These are phyloP conservation scores for Friedmanniomyces endolithicus DNA, from an alignment of 495 filamentous ascomycete species.

Conservation along the genomic window DNA sequence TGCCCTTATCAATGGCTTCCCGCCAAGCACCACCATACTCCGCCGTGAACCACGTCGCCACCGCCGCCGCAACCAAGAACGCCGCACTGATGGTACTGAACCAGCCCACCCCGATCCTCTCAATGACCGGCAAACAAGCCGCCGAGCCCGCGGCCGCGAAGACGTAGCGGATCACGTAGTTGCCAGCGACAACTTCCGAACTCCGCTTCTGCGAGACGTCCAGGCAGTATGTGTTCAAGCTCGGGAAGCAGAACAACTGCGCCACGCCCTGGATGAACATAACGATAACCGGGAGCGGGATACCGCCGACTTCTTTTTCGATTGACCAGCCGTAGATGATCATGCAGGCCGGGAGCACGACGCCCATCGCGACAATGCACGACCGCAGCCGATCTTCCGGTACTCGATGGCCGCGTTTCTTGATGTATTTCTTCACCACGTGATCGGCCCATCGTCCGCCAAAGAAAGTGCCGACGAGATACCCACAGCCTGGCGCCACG, in stretches of 20 bases:
- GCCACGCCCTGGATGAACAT: slow-evolving; percentile 63
- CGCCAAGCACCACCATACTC: slow-evolving; percentile 45
- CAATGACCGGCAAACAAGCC: slow-evolving; percentile 51
- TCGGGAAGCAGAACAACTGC: slow-evolving; percentile 62
- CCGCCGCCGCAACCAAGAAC: slow-evolving; percentile 41
- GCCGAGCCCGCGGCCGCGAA: slow-evolving; percentile 55
- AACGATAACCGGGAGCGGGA: slow-evolving; percentile 53
- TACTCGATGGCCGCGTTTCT: slow-evolving; percentile 36
- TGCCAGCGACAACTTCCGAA: slow-evolving; percentile 59
- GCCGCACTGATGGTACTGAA: slow-evolving; percentile 33
- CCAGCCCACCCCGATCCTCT: slow-evolving; percentile 56
- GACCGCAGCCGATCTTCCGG: slow-evolving; percentile 58
- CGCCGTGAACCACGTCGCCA: slow-evolving; percentile 37
- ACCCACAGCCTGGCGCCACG: slow-evolving; percentile 59
- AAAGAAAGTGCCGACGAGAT: slow-evolving; percentile 55
- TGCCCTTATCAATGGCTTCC: slow-evolving; percentile 32
- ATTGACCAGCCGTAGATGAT: slow-evolving; percentile 63
- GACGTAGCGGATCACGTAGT: slow-evolving; percentile 58
- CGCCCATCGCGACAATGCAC: slow-evolving; percentile 46
- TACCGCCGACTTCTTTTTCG: slow-evolving; percentile 51
- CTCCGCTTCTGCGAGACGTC: slow-evolving; percentile 58
- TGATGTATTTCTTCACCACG: slow-evolving; percentile 50
- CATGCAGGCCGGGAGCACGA: slow-evolving; percentile 51
- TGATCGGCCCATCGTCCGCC: slow-evolving; percentile 62
- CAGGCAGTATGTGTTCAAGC: slow-evolving; percentile 61